Conservation (phyloP, 345 rosid genomes). For the Cochlearia excelsa region DNA sequence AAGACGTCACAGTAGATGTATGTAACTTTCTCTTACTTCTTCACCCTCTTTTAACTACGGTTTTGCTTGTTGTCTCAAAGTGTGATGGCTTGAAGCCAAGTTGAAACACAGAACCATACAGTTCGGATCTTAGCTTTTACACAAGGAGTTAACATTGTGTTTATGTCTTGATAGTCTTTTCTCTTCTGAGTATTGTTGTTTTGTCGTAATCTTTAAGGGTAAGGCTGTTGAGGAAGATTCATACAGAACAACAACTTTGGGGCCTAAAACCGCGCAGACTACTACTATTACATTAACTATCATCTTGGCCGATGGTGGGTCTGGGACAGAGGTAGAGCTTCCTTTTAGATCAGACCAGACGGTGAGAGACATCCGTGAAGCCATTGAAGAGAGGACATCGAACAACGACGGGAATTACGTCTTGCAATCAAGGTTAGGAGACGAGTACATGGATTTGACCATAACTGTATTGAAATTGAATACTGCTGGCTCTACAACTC, state of each 20-base stretch:
- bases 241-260: background rate
- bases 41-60: conserved; percentile 1
- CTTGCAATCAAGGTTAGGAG: background rate
- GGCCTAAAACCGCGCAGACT: conserved; percentile 1
- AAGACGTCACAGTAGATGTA: background rate
- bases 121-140: conserved; percentile 1
- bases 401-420: background rate
- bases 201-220: background rate
- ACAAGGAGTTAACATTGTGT: background rate
- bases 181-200: conserved; percentile 3
- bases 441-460: conserved; percentile 4
- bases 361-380: conserved; percentile 24
- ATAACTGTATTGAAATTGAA: background rate
- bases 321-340: background rate
- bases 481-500: background rate
- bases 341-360: conserved; percentile 20
- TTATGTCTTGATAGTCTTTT: conserved; percentile 6
- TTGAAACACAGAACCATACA: background rate
- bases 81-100: conserved; percentile 9
- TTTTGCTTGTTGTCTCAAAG: conserved; percentile 13
- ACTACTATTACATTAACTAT: background rate
- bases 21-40: conserved; percentile 17
- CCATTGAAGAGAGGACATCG: background rate
- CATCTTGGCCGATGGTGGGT: background rate
- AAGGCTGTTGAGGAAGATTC: conserved; percentile 11